Evolutionary conservation across 441 rosid genomes (phyloP), one percentile per base, ranked within the genome.

Genomic region (Populus trichocarpa): DNA sequence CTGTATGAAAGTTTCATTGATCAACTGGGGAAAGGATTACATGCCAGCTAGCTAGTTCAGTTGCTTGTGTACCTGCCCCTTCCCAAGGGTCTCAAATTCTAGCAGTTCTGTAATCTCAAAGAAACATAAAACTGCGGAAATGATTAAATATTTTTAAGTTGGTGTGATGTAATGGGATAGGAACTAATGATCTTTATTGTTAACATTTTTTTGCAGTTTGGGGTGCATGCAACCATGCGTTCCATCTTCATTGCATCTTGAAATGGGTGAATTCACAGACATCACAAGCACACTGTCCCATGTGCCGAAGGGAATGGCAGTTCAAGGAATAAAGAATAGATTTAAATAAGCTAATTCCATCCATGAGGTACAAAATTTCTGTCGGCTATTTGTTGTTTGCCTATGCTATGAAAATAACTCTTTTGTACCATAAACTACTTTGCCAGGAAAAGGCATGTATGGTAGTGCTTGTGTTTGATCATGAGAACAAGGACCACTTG

Each of bases 231-330:
- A 94, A 91, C 85, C 98, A 89, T 80, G 92, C 97, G 5, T 90
- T 93, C 84, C 97, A 94, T 87, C 96, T 94, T 78, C 98, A 93
- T 73, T 93, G 97, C 89, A 89, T 93, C 82, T 83, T 91, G 84
- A 93, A 92, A 76, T 92, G 96, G 97, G 98, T 92, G 79, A 93
- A 89, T 81, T 91, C 97, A 8, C 97, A 94, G 77, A 83, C 94
- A 38, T 82, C 91, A 76, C 93, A 91, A 87, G 97, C 98, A 53
- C 97, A 88, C 79, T 91, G 97, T 66, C 95, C 94, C 20, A 91
- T 93, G 96, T 91, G 98, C 82, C 87, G 97, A 7, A 83, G 96
- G 76, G 96, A 92, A 80, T 92, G 98, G 98, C 83, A 80, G 73
- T 80, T 80, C 61, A 80, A 77, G 53, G 83, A 42, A 22, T 68